Evolutionary conservation across 345 rosid species (phyloP), one percentile per base, ranked within the genome.

Genomic region (Luvunga scandens): DNA sequence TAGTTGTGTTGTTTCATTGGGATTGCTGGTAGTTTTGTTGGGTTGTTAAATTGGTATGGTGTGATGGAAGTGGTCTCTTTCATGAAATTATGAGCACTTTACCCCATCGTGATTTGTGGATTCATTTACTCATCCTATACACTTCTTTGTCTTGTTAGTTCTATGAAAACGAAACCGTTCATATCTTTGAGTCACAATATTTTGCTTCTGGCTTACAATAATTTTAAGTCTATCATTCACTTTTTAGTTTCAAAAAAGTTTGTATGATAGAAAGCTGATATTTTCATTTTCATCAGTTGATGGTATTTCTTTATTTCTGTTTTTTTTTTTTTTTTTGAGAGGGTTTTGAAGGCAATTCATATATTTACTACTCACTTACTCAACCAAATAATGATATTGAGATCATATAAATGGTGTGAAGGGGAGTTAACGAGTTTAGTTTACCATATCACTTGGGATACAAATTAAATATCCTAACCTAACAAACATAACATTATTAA

Each of bases 271-370:
- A 45, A 45, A 45, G 13, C 18, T 12, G 50, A 45, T 45, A 45
- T 45, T 45, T 45, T 18, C 18, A 45, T 45, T 45, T 45, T 18
- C 18, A 45, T 45, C 5, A 3, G 50, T 12, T 45, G 50, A 0
- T 13, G 1, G 13, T 45, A 45, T 13, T 45, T 45, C 5, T 45
- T 12, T 4, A 42, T 0, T 42, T 42, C 0, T 10, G 4, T 9
- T 3, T 45, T 45, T 2, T 12, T 0, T 0, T 45, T 45, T 13
- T 45, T 45, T n/a, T n/a, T n/a, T n/a, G n/a, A n/a, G n/a, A n/a
- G 1, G 0, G 0, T 42, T 42, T 36, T 42, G 48, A 12, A 42
- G 48, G 12, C 16, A 56, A 56, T 56, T 21, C 60, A 56, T 56
- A 56, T 42, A 42, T 42, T 42, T 42, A 10, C 0, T 4, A 42